Conservation (phyloP, 2,329 filamentous ascomycete species). For the Penicillium sp. region DNA sequence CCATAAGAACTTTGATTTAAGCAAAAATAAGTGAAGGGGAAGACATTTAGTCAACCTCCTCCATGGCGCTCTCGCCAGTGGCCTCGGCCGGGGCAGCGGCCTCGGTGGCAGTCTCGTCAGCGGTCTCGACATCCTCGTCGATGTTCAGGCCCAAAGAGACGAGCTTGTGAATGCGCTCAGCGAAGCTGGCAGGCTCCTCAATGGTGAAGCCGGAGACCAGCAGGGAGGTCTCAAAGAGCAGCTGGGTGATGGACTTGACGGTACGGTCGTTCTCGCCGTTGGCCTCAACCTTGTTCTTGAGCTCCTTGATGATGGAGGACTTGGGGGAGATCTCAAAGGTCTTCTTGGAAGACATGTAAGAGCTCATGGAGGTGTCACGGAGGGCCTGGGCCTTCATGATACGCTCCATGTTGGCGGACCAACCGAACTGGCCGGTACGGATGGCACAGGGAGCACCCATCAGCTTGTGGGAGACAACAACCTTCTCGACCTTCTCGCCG, state of each 20-base stretch:
- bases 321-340: constrained; percentile 99
- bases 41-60: constrained; percentile 89
- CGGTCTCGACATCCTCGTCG: constrained; percentile 82
- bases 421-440: constrained; percentile 98
- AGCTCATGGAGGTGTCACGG: constrained; percentile 98
- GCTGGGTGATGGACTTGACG: constrained; percentile 98
- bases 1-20: constrained; percentile 25
- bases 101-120: constrained; percentile 55
- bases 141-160: constrained; percentile 97
- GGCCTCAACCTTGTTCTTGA: constrained; percentile 98
- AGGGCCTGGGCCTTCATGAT: constrained; percentile 99
- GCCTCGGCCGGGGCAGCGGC: constrained; percentile 62
- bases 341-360: constrained; percentile 99
- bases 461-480: constrained; percentile 98
- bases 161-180: constrained; percentile 99
- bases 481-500: constrained; percentile 99
- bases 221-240: constrained; percentile 98
- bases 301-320: constrained; percentile 96
- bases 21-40: constrained; percentile 14
- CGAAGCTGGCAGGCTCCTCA: constrained; percentile 95
- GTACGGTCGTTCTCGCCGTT: constrained; percentile 98
- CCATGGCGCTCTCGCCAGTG: constrained; percentile 91
- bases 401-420: constrained; percentile 99
- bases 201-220: constrained; percentile 99
- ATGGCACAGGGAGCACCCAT: constrained; percentile 93